These are phyloP conservation scores for Boletellus sp. DNA, from an alignment of 768 basidiomycete species.

Conservation along the genomic window DNA sequence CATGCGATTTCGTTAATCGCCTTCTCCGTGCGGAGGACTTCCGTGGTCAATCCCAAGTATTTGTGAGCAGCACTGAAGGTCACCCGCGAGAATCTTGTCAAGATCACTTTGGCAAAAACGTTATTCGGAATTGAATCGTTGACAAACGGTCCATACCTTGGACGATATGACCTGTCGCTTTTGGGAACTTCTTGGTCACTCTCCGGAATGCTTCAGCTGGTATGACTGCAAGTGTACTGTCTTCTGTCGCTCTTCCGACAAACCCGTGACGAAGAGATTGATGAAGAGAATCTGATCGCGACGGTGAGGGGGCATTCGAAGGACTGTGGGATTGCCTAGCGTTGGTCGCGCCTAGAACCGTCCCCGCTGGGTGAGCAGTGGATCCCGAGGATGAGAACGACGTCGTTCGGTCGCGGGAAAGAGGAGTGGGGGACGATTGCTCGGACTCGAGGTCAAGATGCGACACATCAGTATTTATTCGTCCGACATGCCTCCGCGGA, in stretches of 20 bases:
- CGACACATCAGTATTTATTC: conserved; percentile 65
- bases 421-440: conserved; percentile 25
- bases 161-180: conserved; percentile 94
- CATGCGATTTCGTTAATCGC: conserved; percentile 97
- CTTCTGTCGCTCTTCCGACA: conserved; percentile 89
- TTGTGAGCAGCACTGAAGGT: conserved; percentile 97
- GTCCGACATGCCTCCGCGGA: conserved; percentile 29
- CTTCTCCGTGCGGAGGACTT: conserved; percentile 94
- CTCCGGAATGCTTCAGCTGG: conserved; percentile 95
- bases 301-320: conserved; percentile 20
- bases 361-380: conserved; percentile 53
- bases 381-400: conserved; percentile 69
- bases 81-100: conserved; percentile 94
- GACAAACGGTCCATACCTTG: conserved; percentile 53
- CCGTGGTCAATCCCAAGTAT: conserved; percentile 91
- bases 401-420: conserved; percentile 40
- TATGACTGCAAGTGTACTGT: conserved; percentile 96
- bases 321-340: conserved; percentile 7
- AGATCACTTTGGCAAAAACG: conserved; percentile 58
- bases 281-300: conserved; percentile 23
- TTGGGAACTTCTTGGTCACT: conserved; percentile 93
- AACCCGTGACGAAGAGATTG: conserved; percentile 56
- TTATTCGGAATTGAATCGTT: conserved; percentile 10
- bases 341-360: conserved; percentile 20
- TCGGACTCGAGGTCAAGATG: conserved; percentile 45